Percentiles rank a stretch among this genome's conserved stretches.
Conservation (phyloP, 2,329 filamentous ascomycete species). For the Mycosphaerelloides madeirae region DNA sequence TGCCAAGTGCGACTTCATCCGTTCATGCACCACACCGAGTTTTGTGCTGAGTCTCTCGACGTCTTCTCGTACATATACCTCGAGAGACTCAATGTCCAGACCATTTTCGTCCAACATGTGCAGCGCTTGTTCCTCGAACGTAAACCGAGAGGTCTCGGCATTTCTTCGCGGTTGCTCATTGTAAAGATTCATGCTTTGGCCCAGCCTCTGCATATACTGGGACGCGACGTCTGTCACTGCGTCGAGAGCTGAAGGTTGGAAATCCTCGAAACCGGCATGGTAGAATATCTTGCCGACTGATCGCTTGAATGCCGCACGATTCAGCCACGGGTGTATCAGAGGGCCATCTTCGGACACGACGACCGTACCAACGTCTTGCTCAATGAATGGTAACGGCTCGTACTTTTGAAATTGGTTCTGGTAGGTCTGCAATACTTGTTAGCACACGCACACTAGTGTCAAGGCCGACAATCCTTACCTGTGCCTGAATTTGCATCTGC, state of each 20-base stretch:
- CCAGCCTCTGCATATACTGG: constrained; percentile 83
- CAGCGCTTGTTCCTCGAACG: constrained; percentile 76
- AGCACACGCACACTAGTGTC: constrained; percentile 13
- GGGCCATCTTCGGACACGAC: constrained; percentile 85
- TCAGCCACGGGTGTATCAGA: constrained; percentile 77
- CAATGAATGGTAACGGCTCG: constrained; percentile 80
- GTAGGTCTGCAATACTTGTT: constrained; percentile 62
- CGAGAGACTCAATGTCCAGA: constrained; percentile 72
- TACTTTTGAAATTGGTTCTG: constrained; percentile 98
- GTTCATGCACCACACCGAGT: constrained; percentile 79
- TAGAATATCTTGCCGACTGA: constrained; percentile 94
- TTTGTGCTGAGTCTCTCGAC: constrained; percentile 80
- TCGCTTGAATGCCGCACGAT: constrained; percentile 77
- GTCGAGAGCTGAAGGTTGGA: constrained; percentile 90
- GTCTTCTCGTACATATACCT: constrained; percentile 86
- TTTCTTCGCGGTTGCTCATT: constrained; percentile 68
- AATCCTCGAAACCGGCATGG: constrained; percentile 92
- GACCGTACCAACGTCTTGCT: constrained; percentile 81
- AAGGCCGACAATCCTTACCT: constrained; percentile 52
- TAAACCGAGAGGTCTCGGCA: constrained; percentile 57
- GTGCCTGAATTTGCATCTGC: constrained; percentile 97
- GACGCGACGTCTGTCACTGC: constrained; percentile 82
- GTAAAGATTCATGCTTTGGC: constrained; percentile 74
- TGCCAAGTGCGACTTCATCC: constrained; percentile 89
- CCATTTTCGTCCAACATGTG: constrained; percentile 84